Evolutionary conservation across 129 eudicot species (phyloP), one percentile per base, ranked within the genome.

Genomic region (Pittosporum tobira): DNA sequence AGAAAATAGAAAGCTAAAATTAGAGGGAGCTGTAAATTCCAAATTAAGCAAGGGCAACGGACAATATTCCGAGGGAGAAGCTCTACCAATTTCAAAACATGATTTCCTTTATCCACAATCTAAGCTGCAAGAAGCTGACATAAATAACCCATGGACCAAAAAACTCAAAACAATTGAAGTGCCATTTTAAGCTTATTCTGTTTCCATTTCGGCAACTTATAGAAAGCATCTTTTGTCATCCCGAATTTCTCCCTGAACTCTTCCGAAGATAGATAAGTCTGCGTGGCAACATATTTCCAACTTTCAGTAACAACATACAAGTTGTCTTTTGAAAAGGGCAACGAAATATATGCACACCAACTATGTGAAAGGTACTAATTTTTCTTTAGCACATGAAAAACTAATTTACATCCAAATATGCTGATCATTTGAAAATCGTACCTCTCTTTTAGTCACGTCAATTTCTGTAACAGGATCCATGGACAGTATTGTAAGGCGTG

Each of bases 361-460:
- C n/a, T n/a, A n/a, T n/a, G n/a, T n/a, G n/a, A n/a, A n/a, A n/a
- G n/a, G n/a, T n/a, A n/a, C n/a, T n/a, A n/a, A n/a, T n/a, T n/a
- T n/a, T n/a, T n/a, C n/a, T n/a, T n/a, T n/a, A n/a, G n/a, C n/a
- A n/a, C n/a, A n/a, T n/a, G n/a, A n/a, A n/a, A n/a, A n/a, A n/a
- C n/a, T n/a, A n/a, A n/a, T n/a, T n/a, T n/a, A n/a, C n/a, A n/a
- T n/a, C n/a, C n/a, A n/a, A n/a, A n/a, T n/a, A n/a, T n/a, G n/a
- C n/a, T n/a, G n/a, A n/a, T n/a, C n/a, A n/a, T n/a, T n/a, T n/a
- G n/a, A n/a, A n/a, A n/a, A n/a, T n/a, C 31, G 45, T 65, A 93
- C 99, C 99, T 93, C 99, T 76, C 99, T 71, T 69, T 79, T 93
- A 58, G 96, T 93, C 20, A 81, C 74, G 77, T 93, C 99, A 62